Conservation (phyloP, 768 basidiomycete species). For the Clavulina sp. region DNA sequence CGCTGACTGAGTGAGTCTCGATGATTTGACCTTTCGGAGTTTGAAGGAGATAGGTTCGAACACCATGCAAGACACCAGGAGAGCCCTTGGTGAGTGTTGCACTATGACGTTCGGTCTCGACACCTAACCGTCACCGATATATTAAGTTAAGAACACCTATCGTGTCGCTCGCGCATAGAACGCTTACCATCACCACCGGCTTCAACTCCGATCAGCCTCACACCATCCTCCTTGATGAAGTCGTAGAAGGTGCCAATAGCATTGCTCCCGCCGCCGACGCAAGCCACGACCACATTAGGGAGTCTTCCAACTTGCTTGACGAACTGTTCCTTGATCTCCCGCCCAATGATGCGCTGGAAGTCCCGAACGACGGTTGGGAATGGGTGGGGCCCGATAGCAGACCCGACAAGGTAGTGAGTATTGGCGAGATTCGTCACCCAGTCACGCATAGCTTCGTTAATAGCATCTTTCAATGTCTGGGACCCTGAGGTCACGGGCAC, state of each 20-base stretch:
- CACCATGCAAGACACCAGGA: conserved; percentile 91
- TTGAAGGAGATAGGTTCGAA: conserved; percentile 89
- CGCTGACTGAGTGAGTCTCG: conserved; percentile 94
- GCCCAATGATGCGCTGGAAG: conserved; percentile 88
- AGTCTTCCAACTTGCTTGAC: conserved; percentile 58
- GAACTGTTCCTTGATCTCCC: conserved; percentile 85
- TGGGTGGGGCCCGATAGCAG: conserved; percentile 93
- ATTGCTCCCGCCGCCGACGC: conserved; percentile 95
- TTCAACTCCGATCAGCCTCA: conserved; percentile 84
- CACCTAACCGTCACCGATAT: conserved; percentile 27
- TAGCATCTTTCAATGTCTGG: conserved; percentile 90
- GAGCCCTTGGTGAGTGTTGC: conserved; percentile 84
- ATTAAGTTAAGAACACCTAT: neutral
- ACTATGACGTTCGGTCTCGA: conserved; percentile 73
- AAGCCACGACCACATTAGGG: conserved; percentile 87
- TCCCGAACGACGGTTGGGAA: conserved; percentile 99
- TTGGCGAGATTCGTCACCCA: conserved; percentile 93
- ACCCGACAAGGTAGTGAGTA: conserved; percentile 95
- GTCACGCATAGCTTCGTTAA: conserved; percentile 95
- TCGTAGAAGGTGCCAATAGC: conserved; percentile 97
- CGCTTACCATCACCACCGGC: conserved; percentile 83
- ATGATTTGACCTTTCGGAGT: conserved; percentile 79
- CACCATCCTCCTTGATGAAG: conserved; percentile 76
- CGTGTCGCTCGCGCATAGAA: neutral
- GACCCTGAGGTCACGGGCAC: conserved; percentile 88